phyloP scores from a whole-genome alignment of 306 rosid genomes.

The Pueraria montana region DNA sequence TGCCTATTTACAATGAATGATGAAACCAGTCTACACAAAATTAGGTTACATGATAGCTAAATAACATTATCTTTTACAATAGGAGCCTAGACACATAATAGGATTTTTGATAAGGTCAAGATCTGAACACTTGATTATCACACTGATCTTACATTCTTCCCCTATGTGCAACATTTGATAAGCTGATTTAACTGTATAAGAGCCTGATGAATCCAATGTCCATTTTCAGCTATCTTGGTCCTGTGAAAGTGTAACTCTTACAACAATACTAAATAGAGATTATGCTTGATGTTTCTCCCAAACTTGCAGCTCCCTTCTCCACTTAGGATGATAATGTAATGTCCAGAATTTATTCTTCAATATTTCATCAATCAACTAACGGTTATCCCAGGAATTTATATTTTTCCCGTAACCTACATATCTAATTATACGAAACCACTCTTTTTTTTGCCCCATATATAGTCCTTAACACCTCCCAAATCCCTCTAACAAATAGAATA shows the following conservation, averaged over 20 bases:
- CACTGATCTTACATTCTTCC: neutral
- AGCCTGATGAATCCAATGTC: too few species aligned
- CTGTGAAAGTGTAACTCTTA: too few species aligned
- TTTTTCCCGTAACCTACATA: neutral
- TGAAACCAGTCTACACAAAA: neutral
- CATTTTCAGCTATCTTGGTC: neutral
- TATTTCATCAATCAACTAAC: neutral
- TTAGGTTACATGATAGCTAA: neutral
- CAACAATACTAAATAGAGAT: neutral
- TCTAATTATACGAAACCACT: neutral
- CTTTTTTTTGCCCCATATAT: neutral
- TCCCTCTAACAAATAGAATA: neutral
- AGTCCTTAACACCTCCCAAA: neutral
- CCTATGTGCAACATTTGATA: neutral
- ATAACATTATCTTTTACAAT: too few species aligned
- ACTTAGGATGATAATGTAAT: neutral
- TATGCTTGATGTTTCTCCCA: neutral
- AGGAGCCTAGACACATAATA: too few species aligned
- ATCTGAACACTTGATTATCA: neutral
- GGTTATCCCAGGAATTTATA: neutral
- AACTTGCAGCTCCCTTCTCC: neutral
- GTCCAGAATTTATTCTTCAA: neutral
- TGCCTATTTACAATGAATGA: neutral
- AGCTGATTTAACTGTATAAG: neutral
- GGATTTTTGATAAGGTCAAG: too few species aligned